phyloP scores from a whole-genome alignment of 768 basidiomycete species.

The Fomitopsis serialis region DNA sequence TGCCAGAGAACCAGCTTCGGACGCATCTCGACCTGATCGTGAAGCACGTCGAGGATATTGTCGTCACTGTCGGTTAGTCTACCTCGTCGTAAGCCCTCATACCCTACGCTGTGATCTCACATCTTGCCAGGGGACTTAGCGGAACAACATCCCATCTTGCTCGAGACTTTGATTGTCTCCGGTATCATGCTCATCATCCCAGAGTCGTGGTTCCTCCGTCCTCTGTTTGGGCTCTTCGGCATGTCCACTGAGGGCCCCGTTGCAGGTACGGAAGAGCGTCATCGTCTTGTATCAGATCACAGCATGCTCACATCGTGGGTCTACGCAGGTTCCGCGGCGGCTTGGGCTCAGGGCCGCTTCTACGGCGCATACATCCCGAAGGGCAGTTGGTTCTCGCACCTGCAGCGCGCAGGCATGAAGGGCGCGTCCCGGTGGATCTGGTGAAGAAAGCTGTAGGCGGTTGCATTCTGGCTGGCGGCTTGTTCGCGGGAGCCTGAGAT shows the following conservation, averaged over 20 bases:
- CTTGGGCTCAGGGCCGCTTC: slow-evolving; percentile 31
- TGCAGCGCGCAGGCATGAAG: slow-evolving; percentile 28
- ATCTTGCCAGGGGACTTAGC: slow-evolving; percentile 26
- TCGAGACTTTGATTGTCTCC: slow-evolving; percentile 18
- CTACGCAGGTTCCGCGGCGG: slow-evolving; percentile 27
- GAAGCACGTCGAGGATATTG: slow-evolving; percentile 9
- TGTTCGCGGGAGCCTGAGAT: slow-evolving; percentile 2
- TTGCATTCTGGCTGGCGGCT: neutral
- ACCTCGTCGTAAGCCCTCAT: no score
- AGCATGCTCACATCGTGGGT: neutral
- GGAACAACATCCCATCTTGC: slow-evolving; percentile 30
- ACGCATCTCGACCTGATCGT: slow-evolving; percentile 20
- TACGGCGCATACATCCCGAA: slow-evolving; percentile 25
- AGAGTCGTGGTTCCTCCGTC: slow-evolving; percentile 25
- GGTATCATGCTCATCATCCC: slow-evolving; percentile 24
- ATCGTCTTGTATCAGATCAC: neutral
- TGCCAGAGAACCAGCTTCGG: slow-evolving; percentile 21
- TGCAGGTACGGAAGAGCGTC: neutral
- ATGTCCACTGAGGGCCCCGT: slow-evolving; percentile 28
- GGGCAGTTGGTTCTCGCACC: slow-evolving; percentile 30
- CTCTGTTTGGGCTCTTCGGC: slow-evolving; percentile 28
- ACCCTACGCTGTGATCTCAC: no score
- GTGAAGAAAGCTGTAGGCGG: neutral
- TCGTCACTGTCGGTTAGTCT: neutral
- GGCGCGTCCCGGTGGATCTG: neutral